Percentiles rank a stretch among this genome's conserved stretches.
Conservation (phyloP, 1,284 basidiomycete species). For the Bjerkandera adusta region DNA sequence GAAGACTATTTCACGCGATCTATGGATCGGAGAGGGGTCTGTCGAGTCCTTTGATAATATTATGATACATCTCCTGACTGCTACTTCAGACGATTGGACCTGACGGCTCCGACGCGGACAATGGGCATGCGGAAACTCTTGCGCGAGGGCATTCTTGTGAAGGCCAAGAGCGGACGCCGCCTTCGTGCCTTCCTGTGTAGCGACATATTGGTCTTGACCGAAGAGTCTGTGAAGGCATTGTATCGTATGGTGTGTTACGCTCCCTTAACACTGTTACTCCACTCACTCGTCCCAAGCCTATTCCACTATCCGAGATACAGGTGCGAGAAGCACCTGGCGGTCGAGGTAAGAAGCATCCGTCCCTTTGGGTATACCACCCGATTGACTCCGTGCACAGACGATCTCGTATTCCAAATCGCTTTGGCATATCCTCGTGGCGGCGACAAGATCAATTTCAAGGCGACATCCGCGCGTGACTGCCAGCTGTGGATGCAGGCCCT, state of each 20-base stretch:
- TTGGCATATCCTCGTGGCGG: conserved; percentile 75
- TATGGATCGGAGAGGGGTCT: conserved; percentile 87
- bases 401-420: conserved; percentile 60
- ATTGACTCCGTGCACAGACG: conserved; percentile 42
- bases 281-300: conserved; percentile 42
- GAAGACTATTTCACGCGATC: conserved; percentile 66
- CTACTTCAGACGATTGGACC: conserved; percentile 67
- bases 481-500: conserved; percentile 61
- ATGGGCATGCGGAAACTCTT: conserved; percentile 77
- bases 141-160: conserved; percentile 76
- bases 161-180: conserved; percentile 83
- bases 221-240: conserved; percentile 61
- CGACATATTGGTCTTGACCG: conserved; percentile 79
- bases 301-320: conserved; percentile 64
- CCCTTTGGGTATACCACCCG: neutral
- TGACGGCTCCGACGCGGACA: conserved; percentile 85
- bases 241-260: conserved; percentile 72
- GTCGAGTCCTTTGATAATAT: conserved; percentile 22
- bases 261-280: conserved; percentile 6
- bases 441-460: conserved; percentile 64
- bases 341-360: conserved; percentile 37
- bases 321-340: conserved; percentile 49
- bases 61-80: neutral
- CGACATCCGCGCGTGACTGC: conserved; percentile 61
- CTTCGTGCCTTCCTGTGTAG: conserved; percentile 78